Percentiles rank a stretch among this genome's conserved stretches.
These are phyloP conservation scores for Fusarium coffeatum DNA, from an alignment of 2,329 filamentous ascomycete genomes.

Conservation along the genomic window DNA sequence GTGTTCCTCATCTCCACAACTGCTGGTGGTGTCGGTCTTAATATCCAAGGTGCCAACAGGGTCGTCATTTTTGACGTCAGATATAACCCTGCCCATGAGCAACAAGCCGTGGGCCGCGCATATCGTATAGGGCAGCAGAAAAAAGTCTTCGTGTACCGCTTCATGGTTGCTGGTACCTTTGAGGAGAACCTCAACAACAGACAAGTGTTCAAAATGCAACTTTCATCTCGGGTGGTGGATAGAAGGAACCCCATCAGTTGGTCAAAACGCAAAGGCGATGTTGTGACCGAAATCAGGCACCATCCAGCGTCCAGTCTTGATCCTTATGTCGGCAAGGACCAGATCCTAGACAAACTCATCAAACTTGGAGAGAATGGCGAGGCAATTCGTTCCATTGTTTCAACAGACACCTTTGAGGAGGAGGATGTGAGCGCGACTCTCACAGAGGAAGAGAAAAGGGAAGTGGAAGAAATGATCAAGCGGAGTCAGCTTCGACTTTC, in stretches of 20 bases:
- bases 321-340: conserved; percentile 70
- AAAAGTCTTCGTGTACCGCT: conserved; percentile 84
- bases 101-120: conserved; percentile 86
- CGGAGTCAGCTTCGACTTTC: conserved; percentile 50
- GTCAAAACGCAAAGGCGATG: conserved; percentile 67
- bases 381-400: conserved; percentile 67
- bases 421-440: conserved; percentile 69
- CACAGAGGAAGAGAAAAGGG: conserved; percentile 69
- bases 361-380: conserved; percentile 49
- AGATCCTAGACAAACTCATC: conserved; percentile 65
- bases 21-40: conserved; percentile 85
- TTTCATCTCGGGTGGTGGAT: conserved; percentile 84
- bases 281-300: conserved; percentile 68
- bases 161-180: conserved; percentile 81
- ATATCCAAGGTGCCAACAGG: conserved; percentile 84
- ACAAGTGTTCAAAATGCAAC: conserved; percentile 83
- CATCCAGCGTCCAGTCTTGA: conserved; percentile 64
- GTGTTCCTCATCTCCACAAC: conserved; percentile 86
- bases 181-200: conserved; percentile 80
- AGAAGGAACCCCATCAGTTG: conserved; percentile 79
- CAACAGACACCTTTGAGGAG: conserved; percentile 78
- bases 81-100: conserved; percentile 84
- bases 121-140: conserved; percentile 88
- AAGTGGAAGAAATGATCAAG: conserved; percentile 60
- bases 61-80: conserved; percentile 87